phyloP scores from a whole-genome alignment of 345 rosid genomes.

The Salix udensis region DNA sequence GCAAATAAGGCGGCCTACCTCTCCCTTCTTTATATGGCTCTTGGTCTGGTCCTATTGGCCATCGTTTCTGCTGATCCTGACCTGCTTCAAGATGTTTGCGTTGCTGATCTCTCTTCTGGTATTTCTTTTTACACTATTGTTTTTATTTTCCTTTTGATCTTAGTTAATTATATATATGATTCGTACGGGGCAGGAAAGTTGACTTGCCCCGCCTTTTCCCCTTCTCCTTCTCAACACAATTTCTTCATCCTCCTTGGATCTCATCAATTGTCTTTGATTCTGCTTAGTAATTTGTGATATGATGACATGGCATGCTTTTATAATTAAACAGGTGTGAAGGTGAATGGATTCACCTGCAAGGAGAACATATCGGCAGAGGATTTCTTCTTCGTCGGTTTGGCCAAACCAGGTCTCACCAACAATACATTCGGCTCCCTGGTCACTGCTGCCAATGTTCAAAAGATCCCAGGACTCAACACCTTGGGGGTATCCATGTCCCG shows the following conservation, averaged over 20 bases:
- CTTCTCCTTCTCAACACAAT: not conserved
- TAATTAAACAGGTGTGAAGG: slow-evolving; percentile 11
- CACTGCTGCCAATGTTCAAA: slow-evolving; percentile 18
- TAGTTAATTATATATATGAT: not conserved
- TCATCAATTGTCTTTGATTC: not conserved
- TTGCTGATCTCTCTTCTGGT: slow-evolving; percentile 67
- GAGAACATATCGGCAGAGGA: slow-evolving; percentile 11
- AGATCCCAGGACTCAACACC: slow-evolving; percentile 32
- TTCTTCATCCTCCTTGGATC: not conserved
- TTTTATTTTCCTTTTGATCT: not conserved
- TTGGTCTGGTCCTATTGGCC: slow-evolving; percentile 28
- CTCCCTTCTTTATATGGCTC: slow-evolving; percentile 14
- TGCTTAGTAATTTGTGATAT: not conserved
- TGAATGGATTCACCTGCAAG: slow-evolving; percentile 25
- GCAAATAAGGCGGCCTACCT: slow-evolving; percentile 2
- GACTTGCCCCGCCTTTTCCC: not conserved
- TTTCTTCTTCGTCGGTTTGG: slow-evolving; percentile 18
- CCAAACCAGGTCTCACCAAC: slow-evolving; percentile 19
- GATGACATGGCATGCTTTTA: not conserved
- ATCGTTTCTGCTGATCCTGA: slow-evolving; percentile 52
- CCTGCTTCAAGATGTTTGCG: slow-evolving; percentile 80
- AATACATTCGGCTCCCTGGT: slow-evolving; percentile 12
- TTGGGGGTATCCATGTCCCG: slow-evolving; percentile 26
- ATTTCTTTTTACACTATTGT: not conserved
- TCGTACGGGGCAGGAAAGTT: not conserved